phyloP scores from a whole-genome alignment of 2,329 filamentous ascomycete species.

The Cladophialophora immunda region DNA sequence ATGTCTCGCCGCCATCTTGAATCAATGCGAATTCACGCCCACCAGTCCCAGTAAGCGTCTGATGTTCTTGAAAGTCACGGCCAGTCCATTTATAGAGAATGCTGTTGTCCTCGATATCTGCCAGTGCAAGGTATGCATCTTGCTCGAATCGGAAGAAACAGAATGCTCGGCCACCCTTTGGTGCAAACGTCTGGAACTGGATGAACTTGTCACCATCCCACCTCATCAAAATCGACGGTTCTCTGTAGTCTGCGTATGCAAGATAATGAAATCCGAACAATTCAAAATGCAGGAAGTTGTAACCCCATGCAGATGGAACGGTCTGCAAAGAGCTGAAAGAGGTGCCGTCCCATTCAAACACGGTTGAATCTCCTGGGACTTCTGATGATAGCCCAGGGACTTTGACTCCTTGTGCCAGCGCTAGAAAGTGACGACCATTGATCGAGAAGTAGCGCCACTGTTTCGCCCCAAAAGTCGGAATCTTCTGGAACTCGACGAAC shows the following conservation, averaged over 20 bases:
- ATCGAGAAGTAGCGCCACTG: conserved; percentile 11
- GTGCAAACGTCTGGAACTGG: conserved; percentile 2
- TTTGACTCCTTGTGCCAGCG: conserved; percentile 2
- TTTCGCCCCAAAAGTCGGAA: conserved; percentile 8
- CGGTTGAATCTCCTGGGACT: neutral
- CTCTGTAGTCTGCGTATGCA: conserved; percentile 4
- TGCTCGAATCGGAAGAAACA: neutral
- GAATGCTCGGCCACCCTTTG: conserved; percentile 1
- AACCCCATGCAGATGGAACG: conserved; percentile 4
- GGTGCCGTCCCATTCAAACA: conserved; percentile 8
- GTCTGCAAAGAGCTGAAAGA: neutral
- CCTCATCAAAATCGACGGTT: conserved; percentile 3
- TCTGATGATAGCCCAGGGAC: neutral
- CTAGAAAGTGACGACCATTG: conserved; percentile 2
- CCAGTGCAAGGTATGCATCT: neutral
- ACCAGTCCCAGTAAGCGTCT: neutral
- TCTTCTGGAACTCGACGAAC: conserved; percentile 1
- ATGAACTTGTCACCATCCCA: conserved; percentile 1
- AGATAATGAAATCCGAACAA: neutral
- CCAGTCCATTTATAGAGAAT: conserved; percentile 1
- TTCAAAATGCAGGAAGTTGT: conserved; percentile 6
- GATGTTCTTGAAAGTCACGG: neutral
- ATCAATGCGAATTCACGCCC: conserved; percentile 2
- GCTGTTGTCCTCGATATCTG: neutral
- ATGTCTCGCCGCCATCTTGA: neutral